These are phyloP conservation scores for Diutina mesorugosa DNA, from an alignment of 1,139 yeast genomes.

Conservation along the genomic window DNA sequence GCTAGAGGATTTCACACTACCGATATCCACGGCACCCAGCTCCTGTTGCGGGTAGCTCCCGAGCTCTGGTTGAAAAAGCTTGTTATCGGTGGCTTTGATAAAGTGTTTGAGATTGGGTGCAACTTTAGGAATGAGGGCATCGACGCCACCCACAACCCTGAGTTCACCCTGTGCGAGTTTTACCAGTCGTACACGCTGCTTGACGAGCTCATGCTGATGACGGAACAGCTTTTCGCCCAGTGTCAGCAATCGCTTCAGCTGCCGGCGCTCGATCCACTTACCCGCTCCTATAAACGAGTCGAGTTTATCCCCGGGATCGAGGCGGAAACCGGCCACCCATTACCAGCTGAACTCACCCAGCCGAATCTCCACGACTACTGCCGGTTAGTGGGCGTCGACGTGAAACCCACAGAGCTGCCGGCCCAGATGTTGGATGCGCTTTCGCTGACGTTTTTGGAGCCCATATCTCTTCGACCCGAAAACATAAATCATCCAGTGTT, in stretches of 20 bases:
- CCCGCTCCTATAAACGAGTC: constrained; percentile 18
- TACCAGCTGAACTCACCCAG: constrained; percentile 28
- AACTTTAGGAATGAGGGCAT: constrained; percentile 87
- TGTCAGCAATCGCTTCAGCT: constrained; percentile 9
- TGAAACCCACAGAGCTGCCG: constrained; percentile 38
- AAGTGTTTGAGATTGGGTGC: constrained; percentile 76
- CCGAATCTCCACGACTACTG: constrained; percentile 27
- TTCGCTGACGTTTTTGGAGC: constrained; percentile 53
- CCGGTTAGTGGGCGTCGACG: constrained; percentile 11
- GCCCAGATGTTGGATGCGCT: constrained; percentile 53
- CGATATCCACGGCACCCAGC: constrained; percentile 25
- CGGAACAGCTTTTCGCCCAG: constrained; percentile 42
- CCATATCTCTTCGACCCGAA: constrained; percentile 23
- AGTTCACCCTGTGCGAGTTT: constrained; percentile 88
- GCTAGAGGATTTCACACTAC: constrained; percentile 71
- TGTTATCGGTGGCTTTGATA: constrained; percentile 74
- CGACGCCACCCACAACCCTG: constrained; percentile 91
- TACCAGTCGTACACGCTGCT: constrained; percentile 70
- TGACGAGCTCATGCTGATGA: constrained; percentile 50
- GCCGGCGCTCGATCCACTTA: constrained; percentile 6
- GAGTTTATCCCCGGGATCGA: constrained; percentile 55
- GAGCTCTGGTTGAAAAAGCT: constrained; percentile 85
- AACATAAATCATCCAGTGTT: constrained; percentile 43
- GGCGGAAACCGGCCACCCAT: constrained; percentile 22
- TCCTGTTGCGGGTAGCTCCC: constrained; percentile 81